Base-by-base conservation (phyloP, 106 monocot species). In the Xerophyta viscosa region DNA sequence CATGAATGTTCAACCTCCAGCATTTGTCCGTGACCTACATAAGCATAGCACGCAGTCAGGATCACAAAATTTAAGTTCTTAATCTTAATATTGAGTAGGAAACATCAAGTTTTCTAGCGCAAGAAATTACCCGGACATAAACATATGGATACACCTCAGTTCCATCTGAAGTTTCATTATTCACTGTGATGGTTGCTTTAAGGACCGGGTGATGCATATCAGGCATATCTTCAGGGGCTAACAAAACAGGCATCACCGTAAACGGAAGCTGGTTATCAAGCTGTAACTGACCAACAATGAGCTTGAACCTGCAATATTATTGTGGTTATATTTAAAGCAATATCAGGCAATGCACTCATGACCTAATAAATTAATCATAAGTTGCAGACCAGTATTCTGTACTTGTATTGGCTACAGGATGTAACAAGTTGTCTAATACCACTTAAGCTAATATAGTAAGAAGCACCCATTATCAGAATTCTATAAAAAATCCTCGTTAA, bases 191-290 rank as follows among this genome's bases (percentile, higher is more conserved):
- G 42, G 80, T 98, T 48, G 90, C 49, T 63, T 98, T 98, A 55
- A 98, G 82, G 29, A 90, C 81, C 29, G 98, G 86, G 74, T 83
- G 89, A 23, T 64, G 66, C 29, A 39, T 36, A 69, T 86, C 86
- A 52, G 63, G 59, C 62, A 41, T 69, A 41, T 66, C 59, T 48
- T 90, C 86, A 20, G 90, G 79, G 23, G 80, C 82, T 57, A 98
- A 71, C 21, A 90, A 48, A 67, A 98, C 82, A 71, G 98, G 90
- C 82, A 90, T 86, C 27, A 77, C 33, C 1, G 98, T 77, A 21
- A 90, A 53, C 37, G 98, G 86, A n/a, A 98, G 69, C 74, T 90
- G 86, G 64, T 98, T 98, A 64, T 98, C 98, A 70, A 98, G 76
- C 69, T 98, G 98, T 31, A 98, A 31, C 39, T 75, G 65, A 42